Conservation (phyloP, 306 rosid species). For the Glycine soja region DNA sequence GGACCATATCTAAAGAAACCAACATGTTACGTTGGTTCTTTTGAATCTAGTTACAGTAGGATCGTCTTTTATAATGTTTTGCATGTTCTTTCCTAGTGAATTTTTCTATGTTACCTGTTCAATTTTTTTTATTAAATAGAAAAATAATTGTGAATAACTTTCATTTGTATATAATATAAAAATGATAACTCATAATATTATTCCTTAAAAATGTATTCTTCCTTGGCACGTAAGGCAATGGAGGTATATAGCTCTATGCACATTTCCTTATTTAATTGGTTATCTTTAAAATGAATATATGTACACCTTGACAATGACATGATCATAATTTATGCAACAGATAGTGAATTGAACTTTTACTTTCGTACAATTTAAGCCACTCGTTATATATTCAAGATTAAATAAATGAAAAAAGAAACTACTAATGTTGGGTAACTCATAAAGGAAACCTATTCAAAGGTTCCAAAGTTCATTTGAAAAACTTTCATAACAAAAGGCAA, state of each 20-base stretch:
- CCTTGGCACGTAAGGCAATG: conserved; percentile 2
- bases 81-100: background rate
- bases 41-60: background rate
- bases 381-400: conserved; percentile 17
- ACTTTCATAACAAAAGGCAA: conserved; percentile 39
- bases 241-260: background rate
- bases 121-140: background rate
- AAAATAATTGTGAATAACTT: conserved; percentile 1
- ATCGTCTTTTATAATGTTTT: background rate
- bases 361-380: conserved; percentile 53
- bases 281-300: conserved; percentile 29
- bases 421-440: conserved; percentile 11
- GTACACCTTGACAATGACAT: conserved; percentile 51
- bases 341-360: conserved; percentile 46
- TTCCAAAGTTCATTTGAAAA: conserved; percentile 45
- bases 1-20: background rate
- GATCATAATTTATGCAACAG: conserved; percentile 35
- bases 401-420: conserved; percentile 26
- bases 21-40: conserved; percentile 7
- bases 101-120: conserved; percentile 19
- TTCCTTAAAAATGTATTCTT: conserved; percentile 1
- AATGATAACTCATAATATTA: background rate
- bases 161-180: background rate
- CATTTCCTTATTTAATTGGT: conserved; percentile 1
- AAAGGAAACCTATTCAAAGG: conserved; percentile 51